These are phyloP conservation scores for Floccularia luteovirens DNA, from an alignment of 768 basidiomycete species.

Conservation along the genomic window DNA sequence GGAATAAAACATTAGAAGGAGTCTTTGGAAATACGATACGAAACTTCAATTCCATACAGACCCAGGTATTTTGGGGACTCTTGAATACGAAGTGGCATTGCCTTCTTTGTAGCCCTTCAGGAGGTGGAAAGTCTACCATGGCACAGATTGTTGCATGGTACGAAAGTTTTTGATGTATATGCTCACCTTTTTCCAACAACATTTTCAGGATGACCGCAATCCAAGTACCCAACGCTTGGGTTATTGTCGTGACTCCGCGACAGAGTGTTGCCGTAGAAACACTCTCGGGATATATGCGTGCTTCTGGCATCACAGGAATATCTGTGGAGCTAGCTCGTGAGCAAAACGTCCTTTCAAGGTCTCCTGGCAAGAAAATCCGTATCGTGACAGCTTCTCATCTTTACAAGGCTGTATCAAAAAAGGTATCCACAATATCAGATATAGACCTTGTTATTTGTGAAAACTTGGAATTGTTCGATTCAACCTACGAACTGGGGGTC, in stretches of 20 bases:
- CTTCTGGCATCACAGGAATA: constrained; percentile 31
- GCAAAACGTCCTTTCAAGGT: constrained; percentile 16
- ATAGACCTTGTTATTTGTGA: constrained; percentile 68
- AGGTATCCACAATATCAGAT: constrained; percentile 17
- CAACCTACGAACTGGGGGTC: constrained; percentile 76
- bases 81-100: constrained; percentile 60
- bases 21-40: constrained; percentile 37
- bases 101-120: constrained; percentile 71
- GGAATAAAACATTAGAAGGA: constrained; percentile 35
- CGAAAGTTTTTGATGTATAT: constrained; percentile 10
- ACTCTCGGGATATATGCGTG: constrained; percentile 39
- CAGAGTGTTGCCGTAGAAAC: constrained; percentile 49
- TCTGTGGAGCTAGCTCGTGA: constrained; percentile 20
- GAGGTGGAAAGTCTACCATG: constrained; percentile 75
- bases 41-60: constrained; percentile 81
- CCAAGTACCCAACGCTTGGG: constrained; percentile 38
- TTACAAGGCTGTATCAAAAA: constrained; percentile 30
- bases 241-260: constrained; percentile 57
- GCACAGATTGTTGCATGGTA: constrained; percentile 71
- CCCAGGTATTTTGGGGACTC: constrained; percentile 81
- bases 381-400: constrained; percentile 50
- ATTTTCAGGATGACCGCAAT: constrained; percentile 46
- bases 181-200: constrained; percentile 5
- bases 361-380: constrained; percentile 38
- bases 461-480: constrained; percentile 76